Evolutionary conservation across 495 filamentous ascomycete genomes (phyloP).

Genomic region (Tuber microsphaerosporum): DNA sequence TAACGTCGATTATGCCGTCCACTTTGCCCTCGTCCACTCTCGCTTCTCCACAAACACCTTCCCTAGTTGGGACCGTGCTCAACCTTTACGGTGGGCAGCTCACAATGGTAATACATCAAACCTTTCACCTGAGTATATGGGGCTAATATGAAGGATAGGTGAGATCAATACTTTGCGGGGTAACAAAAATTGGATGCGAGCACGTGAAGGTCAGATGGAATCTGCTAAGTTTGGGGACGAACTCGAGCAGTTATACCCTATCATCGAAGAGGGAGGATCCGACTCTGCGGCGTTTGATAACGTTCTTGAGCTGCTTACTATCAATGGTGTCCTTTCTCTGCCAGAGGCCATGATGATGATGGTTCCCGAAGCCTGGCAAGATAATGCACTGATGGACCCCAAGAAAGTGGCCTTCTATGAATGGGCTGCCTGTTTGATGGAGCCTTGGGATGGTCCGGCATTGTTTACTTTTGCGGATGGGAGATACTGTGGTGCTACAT

Average conservation of each 20-base stretch:
- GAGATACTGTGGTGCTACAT: slow-evolving; percentile 93
- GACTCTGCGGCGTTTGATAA: slow-evolving; percentile 99
- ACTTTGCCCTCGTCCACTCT: slow-evolving; percentile 96
- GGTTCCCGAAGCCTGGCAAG: slow-evolving; percentile 99
- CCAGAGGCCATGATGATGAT: slow-evolving; percentile 98
- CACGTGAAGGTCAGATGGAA: slow-evolving; percentile 90
- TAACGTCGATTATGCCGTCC: slow-evolving; percentile 93
- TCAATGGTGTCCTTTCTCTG: slow-evolving; percentile 94
- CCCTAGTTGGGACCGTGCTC: slow-evolving; percentile 96
- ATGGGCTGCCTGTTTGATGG: slow-evolving; percentile 99
- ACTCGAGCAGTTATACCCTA: slow-evolving; percentile 83
- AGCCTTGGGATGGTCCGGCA: slow-evolving; percentile 97
- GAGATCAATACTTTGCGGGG: slow-evolving; percentile 98
- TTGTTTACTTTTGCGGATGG: slow-evolving; percentile 98
- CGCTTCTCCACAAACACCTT: slow-evolving; percentile 99
- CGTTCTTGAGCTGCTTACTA: slow-evolving; percentile 85
- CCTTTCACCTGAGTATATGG: slow-evolving; percentile 27
- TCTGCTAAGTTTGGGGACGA: slow-evolving; percentile 90
- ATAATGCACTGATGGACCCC: slow-evolving; percentile 83
- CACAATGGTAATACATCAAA: slow-evolving; percentile 68
- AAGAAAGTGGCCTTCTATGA: slow-evolving; percentile 98
- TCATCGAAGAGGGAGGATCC: slow-evolving; percentile 94
- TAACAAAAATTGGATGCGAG: slow-evolving; percentile 99
- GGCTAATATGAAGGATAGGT: slow-evolving; percentile 48
- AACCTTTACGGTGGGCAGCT: slow-evolving; percentile 93